Base-by-base conservation (phyloP, 495 filamentous ascomycete species). In the Diplogelasinospora grovesii region DNA sequence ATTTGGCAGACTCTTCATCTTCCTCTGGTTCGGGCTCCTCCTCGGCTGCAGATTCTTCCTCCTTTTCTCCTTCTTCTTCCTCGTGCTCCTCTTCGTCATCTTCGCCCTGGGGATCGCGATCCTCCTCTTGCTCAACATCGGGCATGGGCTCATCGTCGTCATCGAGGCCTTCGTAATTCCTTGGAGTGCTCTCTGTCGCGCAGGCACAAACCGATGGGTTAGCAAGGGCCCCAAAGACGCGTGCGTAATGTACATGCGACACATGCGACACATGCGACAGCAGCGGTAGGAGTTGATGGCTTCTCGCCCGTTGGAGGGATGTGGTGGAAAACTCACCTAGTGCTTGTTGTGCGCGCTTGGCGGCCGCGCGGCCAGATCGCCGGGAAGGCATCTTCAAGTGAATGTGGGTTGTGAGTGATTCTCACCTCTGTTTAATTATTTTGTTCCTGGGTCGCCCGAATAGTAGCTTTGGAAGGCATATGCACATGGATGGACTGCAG, bases 131-230 rank as follows among this genome's bases (percentile, higher is more conserved):
- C 19, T 67, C 69, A 18, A 44, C 66, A 45, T 72, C 70, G 21
- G 54, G 56, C 73, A 77, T 77, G 22, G 55, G 51, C 43, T 72
- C 68, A 40, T 72, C 58, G n/a, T 72, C 68, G 29, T 68, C 65
- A 36, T 72, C 73, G 11, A 63, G 52, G 29, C 65, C 64, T 26
- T 74, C 68, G 21, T 70, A 68, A 4, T 49, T 59, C 40, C 60
- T 65, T 3, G 73, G 72, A 0, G 69, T 70, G 49, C 65, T 75
- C 54, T 75, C 73, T 77, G 51, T 3, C 45, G 24, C n/a, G n/a
- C 7, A 20, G 15, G 22, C 19, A 29, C 19, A 31, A 24, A 16
- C 5, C 20, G n/a, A 23, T 23, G 25, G 22, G 46, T 56, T 20
- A 58, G 53, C 36, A 22, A 43, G 5, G 20, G 22, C 22, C 23